These are phyloP conservation scores for Nitzschia sp. DNA, from an alignment of 108 stramenopile genomes.

Conservation along the genomic window DNA sequence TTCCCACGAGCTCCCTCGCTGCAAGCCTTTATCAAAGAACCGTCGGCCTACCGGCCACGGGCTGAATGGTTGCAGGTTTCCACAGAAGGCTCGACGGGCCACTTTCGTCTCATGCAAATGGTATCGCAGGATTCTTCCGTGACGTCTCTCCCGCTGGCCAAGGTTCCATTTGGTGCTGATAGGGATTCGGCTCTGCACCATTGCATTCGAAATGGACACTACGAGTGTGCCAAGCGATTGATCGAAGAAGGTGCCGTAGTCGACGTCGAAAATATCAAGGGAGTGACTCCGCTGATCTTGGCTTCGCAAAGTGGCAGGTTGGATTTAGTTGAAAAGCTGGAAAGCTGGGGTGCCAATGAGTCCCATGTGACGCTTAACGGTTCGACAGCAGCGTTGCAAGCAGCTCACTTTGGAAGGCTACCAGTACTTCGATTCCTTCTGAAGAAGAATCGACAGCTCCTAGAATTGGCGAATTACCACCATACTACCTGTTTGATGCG, in stretches of 20 bases:
- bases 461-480: conserved; percentile 77
- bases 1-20: not conserved
- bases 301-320: conserved; percentile 77
- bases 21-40: not conserved
- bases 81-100: not conserved
- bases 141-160: not conserved
- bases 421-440: conserved; percentile 64
- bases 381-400: conserved; percentile 84
- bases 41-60: not conserved
- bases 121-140: not conserved
- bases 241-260: conserved; percentile 42
- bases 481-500: conserved; percentile 90
- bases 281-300: conserved; percentile 78
- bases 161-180: conserved; percentile 41
- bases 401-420: conserved; percentile 79
- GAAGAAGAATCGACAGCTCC: conserved; percentile 24
- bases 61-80: not conserved
- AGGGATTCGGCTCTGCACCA: conserved; percentile 47
- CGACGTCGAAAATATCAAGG: conserved; percentile 48
- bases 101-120: not conserved
- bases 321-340: conserved; percentile 56
- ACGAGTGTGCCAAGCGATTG: conserved; percentile 41
- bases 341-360: conserved; percentile 25
- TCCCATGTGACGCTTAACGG: conserved; percentile 49
- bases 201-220: conserved; percentile 37